Evolutionary conservation across 139 green algal species (phyloP).

Genomic region (Diplosphaera chodatii): DNA sequence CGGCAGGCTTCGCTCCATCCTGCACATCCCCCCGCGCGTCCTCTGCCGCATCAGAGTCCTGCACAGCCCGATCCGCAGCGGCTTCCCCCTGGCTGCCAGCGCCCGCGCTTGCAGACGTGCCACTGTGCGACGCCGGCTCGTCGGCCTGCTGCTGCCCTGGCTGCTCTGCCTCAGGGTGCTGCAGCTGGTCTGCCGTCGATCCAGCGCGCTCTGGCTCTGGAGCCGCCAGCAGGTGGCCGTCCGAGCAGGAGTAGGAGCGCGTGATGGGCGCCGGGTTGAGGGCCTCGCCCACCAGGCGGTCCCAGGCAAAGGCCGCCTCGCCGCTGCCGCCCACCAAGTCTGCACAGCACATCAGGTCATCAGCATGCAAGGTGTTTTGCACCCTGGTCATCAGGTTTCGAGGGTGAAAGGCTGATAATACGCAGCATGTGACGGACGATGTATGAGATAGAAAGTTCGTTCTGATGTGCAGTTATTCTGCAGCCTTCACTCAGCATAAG

Average conservation of each 20-base stretch:
- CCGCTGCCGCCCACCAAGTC: constrained; percentile 6
- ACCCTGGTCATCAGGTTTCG: too few species aligned
- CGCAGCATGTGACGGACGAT: too few species aligned
- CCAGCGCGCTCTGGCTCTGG: not conserved
- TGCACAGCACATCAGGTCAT: not conserved
- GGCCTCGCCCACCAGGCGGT: constrained; percentile 35
- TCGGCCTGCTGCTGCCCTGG: not conserved
- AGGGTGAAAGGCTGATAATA: too few species aligned
- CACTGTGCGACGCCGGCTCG: too few species aligned
- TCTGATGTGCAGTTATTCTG: too few species aligned
- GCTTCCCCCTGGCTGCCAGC: too few species aligned
- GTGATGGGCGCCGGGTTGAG: constrained; percentile 34
- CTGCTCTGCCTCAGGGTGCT: not conserved
- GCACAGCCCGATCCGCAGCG: too few species aligned
- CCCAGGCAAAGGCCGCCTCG: constrained; percentile 39
- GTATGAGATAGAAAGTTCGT: too few species aligned
- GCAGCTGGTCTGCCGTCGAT: too few species aligned
- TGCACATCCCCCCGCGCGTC: not conserved
- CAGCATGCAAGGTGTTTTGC: too few species aligned
- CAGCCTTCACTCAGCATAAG: too few species aligned
- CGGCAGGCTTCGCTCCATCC: not conserved
- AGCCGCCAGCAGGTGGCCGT: not conserved
- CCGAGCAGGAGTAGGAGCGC: not conserved
- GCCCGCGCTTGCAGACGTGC: too few species aligned
- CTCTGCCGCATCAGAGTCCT: not conserved